These are phyloP conservation scores for Skeletonema menzelii DNA, from an alignment of 108 stramenopile species.

Conservation along the genomic window DNA sequence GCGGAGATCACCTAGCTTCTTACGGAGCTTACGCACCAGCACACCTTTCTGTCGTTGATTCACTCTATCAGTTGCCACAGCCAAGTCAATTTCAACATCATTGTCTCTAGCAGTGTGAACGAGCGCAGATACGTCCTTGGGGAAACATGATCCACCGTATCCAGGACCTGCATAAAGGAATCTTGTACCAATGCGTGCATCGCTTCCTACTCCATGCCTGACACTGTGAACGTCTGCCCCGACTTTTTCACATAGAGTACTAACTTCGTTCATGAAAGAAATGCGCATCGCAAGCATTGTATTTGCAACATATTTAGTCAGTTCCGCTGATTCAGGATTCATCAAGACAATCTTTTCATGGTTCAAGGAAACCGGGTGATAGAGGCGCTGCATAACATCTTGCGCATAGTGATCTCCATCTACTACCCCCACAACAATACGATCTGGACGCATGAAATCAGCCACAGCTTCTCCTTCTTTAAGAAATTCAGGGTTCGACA, in stretches of 20 bases:
- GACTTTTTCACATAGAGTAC: background rate
- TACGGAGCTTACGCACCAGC: conserved; percentile 11
- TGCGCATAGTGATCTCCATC: conserved; percentile 54
- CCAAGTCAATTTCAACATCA: conserved; percentile 16
- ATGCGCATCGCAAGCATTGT: conserved; percentile 85
- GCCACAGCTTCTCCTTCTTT: conserved; percentile 79
- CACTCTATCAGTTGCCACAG: conserved; percentile 16
- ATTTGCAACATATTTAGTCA: conserved; percentile 81
- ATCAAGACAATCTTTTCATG: conserved; percentile 66
- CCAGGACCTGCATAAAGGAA: conserved; percentile 11
- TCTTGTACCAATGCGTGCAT: conserved; percentile 1
- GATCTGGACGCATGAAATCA: conserved; percentile 63
- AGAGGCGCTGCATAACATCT: conserved; percentile 21
- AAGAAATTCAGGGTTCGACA: conserved; percentile 84
- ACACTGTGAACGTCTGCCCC: conserved; percentile 13
- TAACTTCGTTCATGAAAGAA: conserved; percentile 75
- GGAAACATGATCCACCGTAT: conserved; percentile 11
- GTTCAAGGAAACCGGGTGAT: conserved; percentile 60
- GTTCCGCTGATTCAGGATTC: conserved; percentile 77
- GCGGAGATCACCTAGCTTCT: conserved; percentile 11
- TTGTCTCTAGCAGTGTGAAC: conserved; percentile 10
- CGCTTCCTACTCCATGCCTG: conserved; percentile 9
- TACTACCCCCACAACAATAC: conserved; percentile 63
- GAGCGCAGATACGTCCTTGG: conserved; percentile 3
- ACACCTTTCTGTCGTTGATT: conserved; percentile 18